Evolutionary conservation across 768 basidiomycete genomes (phyloP).

Genomic region (Antrodiella citrinella): DNA sequence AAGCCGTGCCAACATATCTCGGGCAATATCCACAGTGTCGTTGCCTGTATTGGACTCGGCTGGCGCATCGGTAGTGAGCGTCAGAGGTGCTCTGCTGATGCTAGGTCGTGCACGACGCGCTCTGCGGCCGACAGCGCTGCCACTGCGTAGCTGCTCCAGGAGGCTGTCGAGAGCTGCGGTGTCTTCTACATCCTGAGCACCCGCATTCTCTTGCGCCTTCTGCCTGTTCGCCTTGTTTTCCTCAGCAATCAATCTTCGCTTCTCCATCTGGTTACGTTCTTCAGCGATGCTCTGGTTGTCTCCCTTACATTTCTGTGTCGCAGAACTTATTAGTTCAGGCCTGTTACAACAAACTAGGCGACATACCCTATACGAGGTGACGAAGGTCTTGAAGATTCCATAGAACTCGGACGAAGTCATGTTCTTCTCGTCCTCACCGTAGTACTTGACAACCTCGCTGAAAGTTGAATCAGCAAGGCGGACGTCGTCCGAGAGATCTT

Average conservation of each 20-base stretch:
- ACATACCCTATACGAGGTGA: conserved; percentile 82
- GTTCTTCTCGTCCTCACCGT: conserved; percentile 87
- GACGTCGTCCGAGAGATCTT: conserved; percentile 82
- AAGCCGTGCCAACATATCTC: conserved; percentile 67
- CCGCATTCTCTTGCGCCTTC: conserved; percentile 35
- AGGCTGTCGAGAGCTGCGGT: conserved; percentile 55
- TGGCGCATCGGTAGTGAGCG: conserved; percentile 26
- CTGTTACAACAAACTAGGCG: background rate
- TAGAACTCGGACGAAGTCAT: conserved; percentile 90
- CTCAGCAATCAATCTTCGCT: conserved; percentile 60
- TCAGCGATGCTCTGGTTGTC: conserved; percentile 74
- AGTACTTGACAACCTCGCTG: conserved; percentile 80
- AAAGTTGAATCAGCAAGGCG: conserved; percentile 80
- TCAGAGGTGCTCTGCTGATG: conserved; percentile 23
- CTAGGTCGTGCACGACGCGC: conserved; percentile 39
- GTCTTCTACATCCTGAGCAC: conserved; percentile 45
- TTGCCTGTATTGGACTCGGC: conserved; percentile 20
- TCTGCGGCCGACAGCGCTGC: conserved; percentile 54
- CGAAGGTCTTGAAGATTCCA: conserved; percentile 94
- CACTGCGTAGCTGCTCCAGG: conserved; percentile 63
- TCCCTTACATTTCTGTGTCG: conserved; percentile 70
- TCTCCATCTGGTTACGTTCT: conserved; percentile 59
- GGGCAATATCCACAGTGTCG: conserved; percentile 53
- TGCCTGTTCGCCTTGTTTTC: conserved; percentile 50
- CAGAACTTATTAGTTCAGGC: background rate